Conservation (phyloP, 2,329 filamentous ascomycete genomes). For the Colletotrichum limetticola region DNA sequence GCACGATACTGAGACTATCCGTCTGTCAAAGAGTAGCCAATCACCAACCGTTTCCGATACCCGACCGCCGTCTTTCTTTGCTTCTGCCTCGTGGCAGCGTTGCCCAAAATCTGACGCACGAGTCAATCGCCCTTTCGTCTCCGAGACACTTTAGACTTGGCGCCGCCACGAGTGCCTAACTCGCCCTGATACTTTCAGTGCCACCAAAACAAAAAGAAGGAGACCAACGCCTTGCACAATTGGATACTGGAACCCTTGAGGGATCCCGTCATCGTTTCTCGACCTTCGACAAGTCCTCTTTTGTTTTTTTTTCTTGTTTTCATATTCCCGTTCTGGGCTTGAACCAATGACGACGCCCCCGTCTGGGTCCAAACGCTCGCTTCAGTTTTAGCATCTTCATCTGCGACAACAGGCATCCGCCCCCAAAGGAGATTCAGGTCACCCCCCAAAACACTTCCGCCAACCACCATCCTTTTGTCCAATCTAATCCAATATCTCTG, state of each 20-base stretch:
- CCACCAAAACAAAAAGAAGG: background rate
- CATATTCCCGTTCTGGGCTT: conserved; percentile 4
- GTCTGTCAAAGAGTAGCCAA: conserved; percentile 10
- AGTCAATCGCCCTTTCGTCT: conserved; percentile 28
- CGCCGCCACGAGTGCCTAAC: conserved; percentile 16
- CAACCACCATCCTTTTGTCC: conserved; percentile 13
- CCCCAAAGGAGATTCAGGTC: conserved; percentile 18
- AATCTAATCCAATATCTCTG: background rate
- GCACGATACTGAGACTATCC: background rate
- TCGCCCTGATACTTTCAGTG: conserved; percentile 11
- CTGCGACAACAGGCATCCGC: conserved; percentile 33
- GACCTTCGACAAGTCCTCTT: background rate
- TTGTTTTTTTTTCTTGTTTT: conserved; percentile 13
- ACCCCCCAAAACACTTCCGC: background rate
- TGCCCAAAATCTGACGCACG: conserved; percentile 22
- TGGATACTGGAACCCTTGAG: background rate
- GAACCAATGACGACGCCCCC: conserved; percentile 30
- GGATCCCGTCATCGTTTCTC: background rate
- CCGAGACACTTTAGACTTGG: conserved; percentile 30
- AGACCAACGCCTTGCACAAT: background rate
- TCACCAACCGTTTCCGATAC: conserved; percentile 2
- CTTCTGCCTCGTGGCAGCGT: conserved; percentile 34
- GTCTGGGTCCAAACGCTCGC: conserved; percentile 34
- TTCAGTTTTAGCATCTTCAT: conserved; percentile 36
- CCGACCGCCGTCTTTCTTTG: conserved; percentile 23